A percentile compares a stretch with the other conserved stretches of the same genome.
These are phyloP conservation scores for Mortierella sp. DNA, from an alignment of 371 early-diverging fungal species.

Conservation along the genomic window DNA sequence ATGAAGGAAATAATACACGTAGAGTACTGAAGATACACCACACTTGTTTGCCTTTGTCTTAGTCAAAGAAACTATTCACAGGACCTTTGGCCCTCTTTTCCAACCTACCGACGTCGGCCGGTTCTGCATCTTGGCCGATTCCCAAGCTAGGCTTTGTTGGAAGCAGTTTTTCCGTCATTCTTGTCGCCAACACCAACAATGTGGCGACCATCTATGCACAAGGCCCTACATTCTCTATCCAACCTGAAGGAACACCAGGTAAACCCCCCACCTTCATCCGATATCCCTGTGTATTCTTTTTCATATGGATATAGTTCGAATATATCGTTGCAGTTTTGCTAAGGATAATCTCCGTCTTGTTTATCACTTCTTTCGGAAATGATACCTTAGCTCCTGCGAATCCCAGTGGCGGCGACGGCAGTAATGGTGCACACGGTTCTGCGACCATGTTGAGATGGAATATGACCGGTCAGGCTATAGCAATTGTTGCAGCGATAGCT, in stretches of 20 bases:
- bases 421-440: too few relatives aligned
- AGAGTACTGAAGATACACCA: neutral
- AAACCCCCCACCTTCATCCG: too few relatives aligned
- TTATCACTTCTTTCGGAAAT: neutral
- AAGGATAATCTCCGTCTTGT: too few relatives aligned
- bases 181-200: slow-evolving; percentile 26
- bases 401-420: neutral
- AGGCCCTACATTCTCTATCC: slow-evolving; percentile 24
- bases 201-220: slow-evolving; percentile 24
- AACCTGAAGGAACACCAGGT: slow-evolving; percentile 31
- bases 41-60: neutral
- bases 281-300: neutral
- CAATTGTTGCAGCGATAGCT: too few relatives aligned
- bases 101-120: slow-evolving; percentile 23
- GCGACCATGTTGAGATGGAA: too few relatives aligned
- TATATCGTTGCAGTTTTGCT: too few relatives aligned
- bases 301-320: neutral
- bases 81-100: slow-evolving; percentile 43
- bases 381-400: neutral
- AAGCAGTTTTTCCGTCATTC: slow-evolving; percentile 26
- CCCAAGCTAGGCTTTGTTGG: slow-evolving; percentile 41
- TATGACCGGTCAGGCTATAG: too few relatives aligned
- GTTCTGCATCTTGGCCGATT: slow-evolving; percentile 20
- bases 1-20: too few relatives aligned
- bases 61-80: slow-evolving; percentile 38